A percentile compares a stretch with the other conserved stretches of the same genome.
Evolutionary conservation across 1,284 basidiomycete species (phyloP).

Genomic region (Anthracocystis panici-leucophaei): DNA sequence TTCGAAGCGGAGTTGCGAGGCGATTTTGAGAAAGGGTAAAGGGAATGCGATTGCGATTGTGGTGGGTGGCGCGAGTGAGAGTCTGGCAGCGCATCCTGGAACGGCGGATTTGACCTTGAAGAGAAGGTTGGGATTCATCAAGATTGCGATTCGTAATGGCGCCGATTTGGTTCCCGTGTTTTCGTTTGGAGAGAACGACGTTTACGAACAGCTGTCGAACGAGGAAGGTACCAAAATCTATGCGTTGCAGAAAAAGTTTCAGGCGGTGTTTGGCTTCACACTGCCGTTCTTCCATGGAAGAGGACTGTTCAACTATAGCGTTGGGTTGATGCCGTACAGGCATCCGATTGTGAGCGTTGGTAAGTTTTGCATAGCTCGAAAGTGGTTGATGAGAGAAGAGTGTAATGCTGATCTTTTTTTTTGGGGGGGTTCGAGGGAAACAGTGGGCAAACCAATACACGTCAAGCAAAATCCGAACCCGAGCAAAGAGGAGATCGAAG

Average conservation of each 20-base stretch:
- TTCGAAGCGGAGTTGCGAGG: slow-evolving; percentile 87
- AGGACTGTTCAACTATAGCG: slow-evolving; percentile 77
- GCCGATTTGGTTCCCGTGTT: slow-evolving; percentile 65
- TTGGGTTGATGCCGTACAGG: slow-evolving; percentile 89
- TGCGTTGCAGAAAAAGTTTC: slow-evolving; percentile 64
- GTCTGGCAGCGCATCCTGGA: slow-evolving; percentile 89
- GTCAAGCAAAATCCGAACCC: slow-evolving; percentile 84
- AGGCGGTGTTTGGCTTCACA: slow-evolving; percentile 87
- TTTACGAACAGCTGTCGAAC: slow-evolving; percentile 95
- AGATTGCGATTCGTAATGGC: slow-evolving; percentile 92
- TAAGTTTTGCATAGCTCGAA: slow-evolving; percentile 24
- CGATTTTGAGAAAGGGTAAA: slow-evolving; percentile 77
- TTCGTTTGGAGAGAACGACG: slow-evolving; percentile 97
- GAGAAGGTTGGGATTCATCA: slow-evolving; percentile 86
- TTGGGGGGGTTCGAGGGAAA: neutral
- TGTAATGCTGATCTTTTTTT: neutral
- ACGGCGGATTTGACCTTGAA: slow-evolving; percentile 91
- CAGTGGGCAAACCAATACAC: slow-evolving; percentile 84
- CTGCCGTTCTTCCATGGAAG: slow-evolving; percentile 91
- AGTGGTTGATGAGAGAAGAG: neutral
- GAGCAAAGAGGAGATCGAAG: slow-evolving; percentile 81
- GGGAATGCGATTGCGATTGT: slow-evolving; percentile 88
- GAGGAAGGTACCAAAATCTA: slow-evolving; percentile 90
- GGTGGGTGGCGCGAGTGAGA: slow-evolving; percentile 95
- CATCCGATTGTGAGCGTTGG: slow-evolving; percentile 91